Evolutionary conservation across 345 rosid species (phyloP), one percentile per base, ranked within the genome.

Genomic region (Psidium friedrichsthalianum): DNA sequence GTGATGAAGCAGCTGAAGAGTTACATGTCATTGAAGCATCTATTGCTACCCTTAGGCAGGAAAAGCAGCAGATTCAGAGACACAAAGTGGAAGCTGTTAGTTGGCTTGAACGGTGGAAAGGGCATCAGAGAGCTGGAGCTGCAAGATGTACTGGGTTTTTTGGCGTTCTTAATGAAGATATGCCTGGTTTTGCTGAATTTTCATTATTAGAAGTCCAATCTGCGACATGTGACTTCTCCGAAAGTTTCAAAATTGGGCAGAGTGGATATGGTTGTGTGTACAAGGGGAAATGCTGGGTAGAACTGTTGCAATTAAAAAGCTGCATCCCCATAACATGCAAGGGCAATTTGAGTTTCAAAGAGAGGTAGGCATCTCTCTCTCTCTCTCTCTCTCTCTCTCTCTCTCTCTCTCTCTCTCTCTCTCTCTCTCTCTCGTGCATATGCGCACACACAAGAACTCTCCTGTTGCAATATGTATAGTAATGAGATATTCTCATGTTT

Each of bases 281-380:
- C 91, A 94, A 95, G 90, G 98, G 80, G 98, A 95, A 92, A 91
- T 94, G 96, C 84, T 94, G 89, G 98, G 98, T 80, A 91, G 95
- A 91, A 95, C 96, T 82, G 95, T 95, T 51, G 95, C 95, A 21
- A 90, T 93, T 87, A 95, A 94, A 88, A 90, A 86, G 90, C 89
- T 94, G 82, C 87, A 93, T 91, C 90, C 93, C 25, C 89, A 92
- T 83, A 91, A 92, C 90, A 88, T 89, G 94, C 95, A 94, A 90
- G 92, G 95, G 85, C 94, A 91, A 81, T 89, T 89, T 29, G 93
- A 91, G 89, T 95, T 94, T 89, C 94, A 93, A 83, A 90, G 91
- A 85, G 98, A 95, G 94, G 96, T 93, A n/a, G 64, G 86, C 82
- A 42, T 78, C 80, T 85, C 57, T 86, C 51, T 84, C 84, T 78